Evolutionary conservation across 2,329 filamentous ascomycete genomes (phyloP), one percentile per base, ranked within the genome.

Genomic region (Alternaria consortialis): DNA sequence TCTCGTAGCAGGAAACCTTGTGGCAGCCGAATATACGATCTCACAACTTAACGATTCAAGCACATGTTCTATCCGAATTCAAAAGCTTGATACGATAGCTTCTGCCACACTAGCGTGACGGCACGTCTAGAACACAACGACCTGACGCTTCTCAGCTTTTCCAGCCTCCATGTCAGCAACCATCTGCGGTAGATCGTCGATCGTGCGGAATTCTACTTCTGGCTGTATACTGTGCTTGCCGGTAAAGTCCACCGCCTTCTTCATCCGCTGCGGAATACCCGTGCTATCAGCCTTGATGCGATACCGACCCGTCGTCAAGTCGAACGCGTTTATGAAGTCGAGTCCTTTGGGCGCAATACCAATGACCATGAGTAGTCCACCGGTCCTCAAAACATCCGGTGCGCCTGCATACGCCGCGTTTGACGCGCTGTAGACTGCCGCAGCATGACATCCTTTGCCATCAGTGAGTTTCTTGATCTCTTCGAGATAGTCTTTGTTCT

Each of bases 161-260:
- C 79, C 80, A 17, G 69, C 68, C 37, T 75, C 56, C 80, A 81
- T 81, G 47, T 79, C 76, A 20, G 74, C 67, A 1, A 81, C 70
- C 79, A 81, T 81, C 36, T 69, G 64, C 23, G 71, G 73, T 47
- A 81, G 59, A 57, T 80, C 76, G 46, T 81, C 78, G n/a, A 81
- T 68, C 47, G 74, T 74, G n/a, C 71, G 70, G 58, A 75, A 76
- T 27, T 80, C 79, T 3, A 81, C 78, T 12, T 77, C 77, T 0
- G 80, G 79, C 56, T 79, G 74, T 53, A 81, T 80, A 34, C 72
- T 74, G 59, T 83, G 79, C 66, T 81, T 76, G 15, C 74, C 79
- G 4, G 79, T 81, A 47, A 82, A 83, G 6, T 77, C 76, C n/a
- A 82, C 73, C 5, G 80, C 80, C 65, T 81, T 81, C 57, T 74